These are phyloP conservation scores for Barbatosphaeria neglecta DNA, from an alignment of 495 filamentous ascomycete genomes.

Conservation along the genomic window DNA sequence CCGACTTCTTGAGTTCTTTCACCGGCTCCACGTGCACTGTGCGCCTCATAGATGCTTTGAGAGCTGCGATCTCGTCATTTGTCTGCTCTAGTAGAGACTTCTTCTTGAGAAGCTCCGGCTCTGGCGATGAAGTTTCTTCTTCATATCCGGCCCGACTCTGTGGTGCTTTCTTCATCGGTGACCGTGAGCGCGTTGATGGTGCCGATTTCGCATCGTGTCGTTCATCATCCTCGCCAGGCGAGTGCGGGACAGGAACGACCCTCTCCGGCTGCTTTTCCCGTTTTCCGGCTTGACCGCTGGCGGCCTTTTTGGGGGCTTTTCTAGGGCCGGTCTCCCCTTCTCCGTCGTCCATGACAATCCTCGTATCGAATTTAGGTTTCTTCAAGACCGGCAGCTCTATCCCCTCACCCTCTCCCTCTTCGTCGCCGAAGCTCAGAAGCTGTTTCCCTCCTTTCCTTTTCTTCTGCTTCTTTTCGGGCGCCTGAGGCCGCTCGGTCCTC, in stretches of 20 bases:
- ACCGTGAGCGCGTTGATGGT: slow-evolving; percentile 6
- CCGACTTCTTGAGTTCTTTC: slow-evolving; percentile 49
- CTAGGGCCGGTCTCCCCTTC: slow-evolving; percentile 15
- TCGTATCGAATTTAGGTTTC: slow-evolving; percentile 85
- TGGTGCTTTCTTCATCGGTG: slow-evolving; percentile 9
- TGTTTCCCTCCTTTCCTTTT: slow-evolving; percentile 63
- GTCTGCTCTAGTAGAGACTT: slow-evolving; percentile 46
- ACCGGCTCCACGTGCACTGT: slow-evolving; percentile 48
- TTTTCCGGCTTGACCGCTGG: slow-evolving; percentile 19
- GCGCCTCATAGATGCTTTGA: slow-evolving; percentile 89
- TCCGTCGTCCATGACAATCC: slow-evolving; percentile 54
- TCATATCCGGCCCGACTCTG: slow-evolving; percentile 1
- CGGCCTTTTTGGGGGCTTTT: slow-evolving; percentile 12
- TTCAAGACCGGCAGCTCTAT: slow-evolving; percentile 52
- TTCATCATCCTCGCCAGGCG: slow-evolving; percentile 14
- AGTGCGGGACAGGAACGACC: slow-evolving; percentile 1
- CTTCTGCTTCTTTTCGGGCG: slow-evolving; percentile 60
- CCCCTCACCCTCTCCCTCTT: slow-evolving; percentile 57
- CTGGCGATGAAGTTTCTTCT: slow-evolving; percentile 27
- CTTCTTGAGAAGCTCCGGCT: slow-evolving; percentile 35
- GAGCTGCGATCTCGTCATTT: slow-evolving; percentile 80
- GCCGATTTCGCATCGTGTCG: slow-evolving; percentile 11
- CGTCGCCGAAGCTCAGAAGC: slow-evolving; percentile 80
- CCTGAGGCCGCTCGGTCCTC: slow-evolving; percentile 18
- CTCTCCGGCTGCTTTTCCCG: slow-evolving; percentile 18